Evolutionary conservation across 1,284 basidiomycete species (phyloP).

Genomic region (Apiotrichum gracile): DNA sequence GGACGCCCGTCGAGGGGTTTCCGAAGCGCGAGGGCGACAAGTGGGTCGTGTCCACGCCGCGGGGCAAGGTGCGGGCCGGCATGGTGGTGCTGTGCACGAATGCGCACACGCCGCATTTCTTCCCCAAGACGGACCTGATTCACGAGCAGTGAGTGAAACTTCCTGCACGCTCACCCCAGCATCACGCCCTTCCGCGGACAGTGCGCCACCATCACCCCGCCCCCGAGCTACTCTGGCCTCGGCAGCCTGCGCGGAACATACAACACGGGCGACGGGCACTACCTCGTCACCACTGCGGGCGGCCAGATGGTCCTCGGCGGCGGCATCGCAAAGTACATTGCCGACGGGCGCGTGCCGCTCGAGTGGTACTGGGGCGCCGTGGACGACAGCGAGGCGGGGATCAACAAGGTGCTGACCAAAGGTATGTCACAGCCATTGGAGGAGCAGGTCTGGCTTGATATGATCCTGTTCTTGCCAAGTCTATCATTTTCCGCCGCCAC

Average conservation of each 20-base stretch:
- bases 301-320: slow-evolving; percentile 21
- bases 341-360: slow-evolving; percentile 3
- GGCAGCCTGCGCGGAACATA: slow-evolving; percentile 19
- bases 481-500: too few species aligned
- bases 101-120: slow-evolving; percentile 28
- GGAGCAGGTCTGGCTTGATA: too few species aligned
- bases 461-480: too few species aligned
- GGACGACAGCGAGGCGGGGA: slow-evolving; percentile 18
- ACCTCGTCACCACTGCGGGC: slow-evolving; percentile 17
- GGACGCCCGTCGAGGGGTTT: slow-evolving; percentile 20
- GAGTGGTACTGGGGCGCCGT: slow-evolving; percentile 10
- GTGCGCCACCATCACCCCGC: slow-evolving; percentile 28
- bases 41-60: slow-evolving; percentile 15
- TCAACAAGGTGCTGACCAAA: slow-evolving; percentile 5
- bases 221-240: slow-evolving; percentile 17
- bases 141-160: not conserved
- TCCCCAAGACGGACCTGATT: slow-evolving; percentile 9
- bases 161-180: slow-evolving; percentile 2
- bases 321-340: slow-evolving; percentile 8
- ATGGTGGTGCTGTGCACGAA: slow-evolving; percentile 29
- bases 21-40: not conserved
- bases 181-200: slow-evolving; percentile 20
- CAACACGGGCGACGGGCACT: slow-evolving; percentile 20
- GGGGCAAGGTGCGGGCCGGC: slow-evolving; percentile 18
- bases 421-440: too few species aligned